Evolutionary conservation across 2,329 filamentous ascomycete genomes (phyloP), one percentile per base, ranked within the genome.

Genomic region (Aspergillus japonicus): DNA sequence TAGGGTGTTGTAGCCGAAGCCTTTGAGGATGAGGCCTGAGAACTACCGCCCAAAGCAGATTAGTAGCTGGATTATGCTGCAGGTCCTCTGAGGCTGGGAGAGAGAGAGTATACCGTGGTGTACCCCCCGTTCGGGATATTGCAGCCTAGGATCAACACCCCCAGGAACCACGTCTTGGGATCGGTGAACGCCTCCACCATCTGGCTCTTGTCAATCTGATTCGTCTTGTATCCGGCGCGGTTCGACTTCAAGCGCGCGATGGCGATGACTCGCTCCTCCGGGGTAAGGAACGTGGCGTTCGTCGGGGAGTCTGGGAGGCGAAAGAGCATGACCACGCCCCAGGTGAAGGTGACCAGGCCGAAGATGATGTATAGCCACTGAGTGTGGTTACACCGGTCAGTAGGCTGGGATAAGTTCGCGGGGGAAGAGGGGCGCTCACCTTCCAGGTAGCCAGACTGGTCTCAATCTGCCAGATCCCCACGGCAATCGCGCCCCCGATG

Each of bases 151-250:
- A 72, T 66, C 49, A 71, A 64, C 5, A 71, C 42, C 16, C 66
- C 70, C 19, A 74, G 61, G 19, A 71, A 54, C 68, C 68, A 73
- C 3, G 64, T 63, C 57, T 73, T 71, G 26, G 62, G 62, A 56
- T 73, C 72, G n/a, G 56, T 60, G 4, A 71, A 49, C 2, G 71
- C 70, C 56, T 73, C 70, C 4, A 62, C 44, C 8, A 72, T 58
- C 62, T 81, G 78, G 58, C 50, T 24, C 11, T 67, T 59, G 56
- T 82, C 80, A 62, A 78, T 76, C 24, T 77, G 70, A 1, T 72
- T 77, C 58, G 79, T 81, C 42, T 71, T 71, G 47, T 62, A 67
- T 2, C 69, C 70, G 2, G 67, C 65, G 23, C 68, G 57, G 19
- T 72, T 72, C 7, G 62, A 58, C 26, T 61, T 64, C 26, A 72